Percentiles rank a stretch among this genome's conserved stretches.
phyloP scores from a whole-genome alignment of 176 grass and related monocot genomes.

The Oryza punctata region DNA sequence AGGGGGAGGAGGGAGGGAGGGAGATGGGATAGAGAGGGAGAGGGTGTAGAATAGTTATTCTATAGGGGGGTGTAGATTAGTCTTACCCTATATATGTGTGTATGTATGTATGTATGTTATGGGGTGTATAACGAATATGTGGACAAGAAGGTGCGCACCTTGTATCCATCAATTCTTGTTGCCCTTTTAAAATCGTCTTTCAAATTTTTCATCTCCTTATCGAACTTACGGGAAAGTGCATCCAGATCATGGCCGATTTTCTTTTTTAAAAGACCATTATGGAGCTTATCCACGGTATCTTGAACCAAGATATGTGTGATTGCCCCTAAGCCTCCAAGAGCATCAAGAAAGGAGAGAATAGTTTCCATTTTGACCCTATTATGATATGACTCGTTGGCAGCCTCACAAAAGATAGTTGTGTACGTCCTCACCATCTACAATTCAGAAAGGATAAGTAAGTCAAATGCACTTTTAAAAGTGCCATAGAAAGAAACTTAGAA shows the following conservation, averaged over 20 bases:
- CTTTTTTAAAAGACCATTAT: constrained; percentile 1
- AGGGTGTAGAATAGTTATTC: too few relatives aligned
- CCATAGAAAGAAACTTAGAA: not conserved
- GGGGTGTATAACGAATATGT: too few relatives aligned
- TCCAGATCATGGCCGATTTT: not conserved
- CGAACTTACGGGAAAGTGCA: not conserved
- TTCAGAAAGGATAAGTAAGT: not conserved
- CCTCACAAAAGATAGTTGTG: too few relatives aligned
- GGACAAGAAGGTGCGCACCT: too few relatives aligned
- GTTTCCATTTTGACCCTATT: not conserved
- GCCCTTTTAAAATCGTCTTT: not conserved
- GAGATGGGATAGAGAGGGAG: too few relatives aligned
- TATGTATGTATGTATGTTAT: too few relatives aligned
- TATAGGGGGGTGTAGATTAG: too few relatives aligned
- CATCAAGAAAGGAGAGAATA: not conserved
- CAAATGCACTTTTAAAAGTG: not conserved
- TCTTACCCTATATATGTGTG: too few relatives aligned
- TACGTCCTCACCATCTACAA: too few relatives aligned
- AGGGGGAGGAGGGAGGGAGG: too few relatives aligned
- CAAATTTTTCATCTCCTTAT: not conserved
- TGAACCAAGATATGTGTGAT: constrained; percentile 3
- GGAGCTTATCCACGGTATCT: not conserved
- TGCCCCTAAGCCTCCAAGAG: not conserved
- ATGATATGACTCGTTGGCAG: not conserved
- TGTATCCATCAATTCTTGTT: not conserved